These are phyloP conservation scores for Sordariomycetes sp. DNA, from an alignment of 2,329 filamentous ascomycete species.

Conservation along the genomic window DNA sequence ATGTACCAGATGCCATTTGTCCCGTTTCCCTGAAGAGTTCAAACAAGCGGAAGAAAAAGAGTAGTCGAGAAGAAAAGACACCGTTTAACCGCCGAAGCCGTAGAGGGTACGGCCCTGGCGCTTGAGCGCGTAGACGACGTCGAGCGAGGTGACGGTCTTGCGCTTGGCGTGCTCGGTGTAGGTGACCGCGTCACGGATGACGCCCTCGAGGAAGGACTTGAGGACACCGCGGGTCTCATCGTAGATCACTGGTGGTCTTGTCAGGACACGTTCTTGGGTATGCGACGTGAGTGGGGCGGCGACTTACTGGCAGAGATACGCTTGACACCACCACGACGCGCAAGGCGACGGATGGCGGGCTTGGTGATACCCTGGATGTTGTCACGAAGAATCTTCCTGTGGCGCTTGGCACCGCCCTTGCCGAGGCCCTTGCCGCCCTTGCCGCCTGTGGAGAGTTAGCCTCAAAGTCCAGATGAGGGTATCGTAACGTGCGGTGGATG, in stretches of 20 bases:
- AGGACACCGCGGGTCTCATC: slow-evolving; percentile 67
- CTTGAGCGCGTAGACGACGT: slow-evolving; percentile 58
- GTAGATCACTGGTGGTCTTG: slow-evolving; percentile 48
- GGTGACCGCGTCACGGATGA: slow-evolving; percentile 65
- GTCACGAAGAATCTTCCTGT: slow-evolving; percentile 98
- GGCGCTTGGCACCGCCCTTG: slow-evolving; percentile 97
- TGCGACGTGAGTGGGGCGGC: neutral
- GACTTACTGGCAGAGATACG: slow-evolving; percentile 89
- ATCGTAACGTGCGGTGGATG: neutral
- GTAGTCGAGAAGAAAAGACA: slow-evolving; percentile 5
- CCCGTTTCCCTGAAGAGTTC: neutral
- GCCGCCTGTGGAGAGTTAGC: slow-evolving; percentile 44
- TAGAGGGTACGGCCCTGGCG: slow-evolving; percentile 66
- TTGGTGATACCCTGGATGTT: slow-evolving; percentile 99
- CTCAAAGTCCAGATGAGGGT: neutral
- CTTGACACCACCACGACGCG: slow-evolving; percentile 98
- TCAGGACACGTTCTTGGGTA: slow-evolving; percentile 3
- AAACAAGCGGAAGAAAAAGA: neutral
- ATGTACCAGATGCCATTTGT: slow-evolving; percentile 1
- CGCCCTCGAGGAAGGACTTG: slow-evolving; percentile 66
- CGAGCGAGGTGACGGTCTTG: slow-evolving; percentile 62
- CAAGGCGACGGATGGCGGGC: slow-evolving; percentile 96
- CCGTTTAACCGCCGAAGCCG: slow-evolving; percentile 72
- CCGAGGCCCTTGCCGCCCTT: slow-evolving; percentile 97
- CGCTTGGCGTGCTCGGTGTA: slow-evolving; percentile 73